phyloP scores from a whole-genome alignment of 2,329 filamentous ascomycete species.

The Neodidymelliopsis sp. region DNA sequence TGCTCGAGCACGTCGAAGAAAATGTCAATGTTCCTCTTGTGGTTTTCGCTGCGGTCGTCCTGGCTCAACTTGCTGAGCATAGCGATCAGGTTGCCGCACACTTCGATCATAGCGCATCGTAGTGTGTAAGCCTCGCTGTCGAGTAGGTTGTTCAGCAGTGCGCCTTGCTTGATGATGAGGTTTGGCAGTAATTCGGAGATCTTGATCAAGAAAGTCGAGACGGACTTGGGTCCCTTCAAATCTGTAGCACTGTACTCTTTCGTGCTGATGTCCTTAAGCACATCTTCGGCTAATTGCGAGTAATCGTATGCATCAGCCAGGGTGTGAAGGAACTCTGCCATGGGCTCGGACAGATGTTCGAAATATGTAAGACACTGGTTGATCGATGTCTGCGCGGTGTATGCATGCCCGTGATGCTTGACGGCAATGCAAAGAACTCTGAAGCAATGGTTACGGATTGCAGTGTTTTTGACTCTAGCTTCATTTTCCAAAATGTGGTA shows the following conservation, averaged over 20 bases:
- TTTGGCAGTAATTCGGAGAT: constrained; percentile 91
- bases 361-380: constrained; percentile 98
- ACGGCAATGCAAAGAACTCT: constrained; percentile 96
- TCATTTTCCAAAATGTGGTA: constrained; percentile 96
- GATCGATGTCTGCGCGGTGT: constrained; percentile 95
- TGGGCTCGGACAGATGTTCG: constrained; percentile 97
- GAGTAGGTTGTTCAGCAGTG: constrained; percentile 88
- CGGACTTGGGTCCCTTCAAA: constrained; percentile 92
- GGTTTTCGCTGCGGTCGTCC: constrained; percentile 83
- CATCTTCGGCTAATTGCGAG: constrained; percentile 91
- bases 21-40: constrained; percentile 92
- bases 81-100: constrained; percentile 92
- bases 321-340: constrained; percentile 98
- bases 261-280: constrained; percentile 91
- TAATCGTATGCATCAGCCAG: constrained; percentile 97
- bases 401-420: constrained; percentile 97
- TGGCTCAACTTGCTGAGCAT: constrained; percentile 86
- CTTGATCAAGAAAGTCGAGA: constrained; percentile 91
- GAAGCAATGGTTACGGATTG: constrained; percentile 95
- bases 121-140: constrained; percentile 97
- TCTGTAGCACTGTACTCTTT: constrained; percentile 99
- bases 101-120: constrained; percentile 91
- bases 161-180: constrained; percentile 97
- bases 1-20: constrained; percentile 98
- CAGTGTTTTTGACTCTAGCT: constrained; percentile 84